These are phyloP conservation scores for Orychophragmus violaceus DNA, from an alignment of 345 rosid genomes.

Conservation along the genomic window DNA sequence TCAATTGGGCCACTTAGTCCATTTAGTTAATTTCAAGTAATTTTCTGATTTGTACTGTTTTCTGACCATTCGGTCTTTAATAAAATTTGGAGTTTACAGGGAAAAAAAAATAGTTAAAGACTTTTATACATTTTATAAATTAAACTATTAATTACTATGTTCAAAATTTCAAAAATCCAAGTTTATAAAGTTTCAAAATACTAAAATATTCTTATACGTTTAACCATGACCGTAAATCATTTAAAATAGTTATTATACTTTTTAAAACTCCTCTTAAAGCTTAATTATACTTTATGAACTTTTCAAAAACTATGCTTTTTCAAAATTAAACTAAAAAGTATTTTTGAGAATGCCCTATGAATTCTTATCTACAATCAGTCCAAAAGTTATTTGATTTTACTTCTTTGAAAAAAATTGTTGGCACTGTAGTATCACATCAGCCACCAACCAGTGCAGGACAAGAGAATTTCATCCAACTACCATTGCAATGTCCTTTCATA, in stretches of 20 bases:
- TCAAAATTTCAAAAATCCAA: not conserved
- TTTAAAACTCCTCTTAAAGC: not conserved
- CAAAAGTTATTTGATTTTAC: not conserved
- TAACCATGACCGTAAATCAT: not conserved
- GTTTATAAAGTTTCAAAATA: not conserved
- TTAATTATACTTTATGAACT: not conserved
- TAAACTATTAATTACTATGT: not conserved
- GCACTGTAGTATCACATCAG: constrained; percentile 27
- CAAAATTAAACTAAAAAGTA: not conserved
- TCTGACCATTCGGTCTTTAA: too few species aligned
- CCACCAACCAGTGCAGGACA: constrained; percentile 25
- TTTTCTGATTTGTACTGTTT: too few species aligned
- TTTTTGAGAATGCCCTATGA: not conserved
- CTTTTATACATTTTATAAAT: too few species aligned
- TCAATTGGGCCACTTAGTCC: too few species aligned
- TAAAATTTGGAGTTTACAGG: too few species aligned
- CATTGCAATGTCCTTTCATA: constrained; percentile 34
- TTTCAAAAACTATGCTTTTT: not conserved
- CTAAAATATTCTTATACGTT: not conserved
- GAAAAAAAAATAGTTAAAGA: too few species aligned
- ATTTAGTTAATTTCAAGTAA: too few species aligned
- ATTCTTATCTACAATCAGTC: not conserved
- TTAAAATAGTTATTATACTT: not conserved
- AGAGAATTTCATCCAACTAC: constrained; percentile 7
- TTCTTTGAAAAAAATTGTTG: not conserved